These are phyloP conservation scores for Mortierella antarctica DNA, from an alignment of 192 early-diverging fungal genomes.

Conservation along the genomic window DNA sequence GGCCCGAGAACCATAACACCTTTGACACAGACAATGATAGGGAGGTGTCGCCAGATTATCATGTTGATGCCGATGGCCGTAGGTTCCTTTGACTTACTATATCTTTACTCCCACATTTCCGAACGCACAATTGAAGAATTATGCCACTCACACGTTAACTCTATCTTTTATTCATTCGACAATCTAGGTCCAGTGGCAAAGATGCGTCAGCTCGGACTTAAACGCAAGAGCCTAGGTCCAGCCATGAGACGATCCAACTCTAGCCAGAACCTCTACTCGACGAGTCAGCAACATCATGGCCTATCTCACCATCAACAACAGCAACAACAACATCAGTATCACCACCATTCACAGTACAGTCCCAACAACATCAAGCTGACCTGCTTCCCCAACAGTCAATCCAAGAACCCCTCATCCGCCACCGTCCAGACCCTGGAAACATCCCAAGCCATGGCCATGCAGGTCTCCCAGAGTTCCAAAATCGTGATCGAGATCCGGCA, in stretches of 20 bases:
- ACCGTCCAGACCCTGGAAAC: constrained; percentile 15
- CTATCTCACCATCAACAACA: constrained; percentile 6
- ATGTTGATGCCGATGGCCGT: constrained; percentile 34
- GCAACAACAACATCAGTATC: constrained; percentile 10
- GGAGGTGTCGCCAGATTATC: constrained; percentile 31
- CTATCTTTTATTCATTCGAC: not conserved
- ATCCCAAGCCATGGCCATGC: constrained; percentile 15
- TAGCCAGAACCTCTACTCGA: constrained; percentile 33
- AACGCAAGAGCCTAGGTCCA: constrained; percentile 36
- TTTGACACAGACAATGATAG: constrained; percentile 28
- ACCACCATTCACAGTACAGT: not conserved
- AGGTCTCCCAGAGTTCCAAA: constrained; percentile 26
- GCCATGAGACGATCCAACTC: constrained; percentile 28
- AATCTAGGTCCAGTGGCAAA: constrained; percentile 27
- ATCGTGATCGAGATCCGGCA: constrained; percentile 44
- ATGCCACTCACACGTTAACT: not conserved
- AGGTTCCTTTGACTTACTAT: constrained; percentile 9
- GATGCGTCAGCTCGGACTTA: constrained; percentile 27
- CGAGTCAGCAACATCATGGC: constrained; percentile 8
- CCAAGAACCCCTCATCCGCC: constrained; percentile 1
- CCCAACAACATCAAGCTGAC: constrained; percentile 30
- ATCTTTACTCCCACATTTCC: not conserved
- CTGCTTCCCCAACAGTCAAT: constrained; percentile 17
- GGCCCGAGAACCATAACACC: constrained; percentile 16
- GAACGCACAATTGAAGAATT: not conserved